Evolutionary conservation across 2,329 filamentous ascomycete genomes (phyloP).

Genomic region (Lachnellula occidentalis): DNA sequence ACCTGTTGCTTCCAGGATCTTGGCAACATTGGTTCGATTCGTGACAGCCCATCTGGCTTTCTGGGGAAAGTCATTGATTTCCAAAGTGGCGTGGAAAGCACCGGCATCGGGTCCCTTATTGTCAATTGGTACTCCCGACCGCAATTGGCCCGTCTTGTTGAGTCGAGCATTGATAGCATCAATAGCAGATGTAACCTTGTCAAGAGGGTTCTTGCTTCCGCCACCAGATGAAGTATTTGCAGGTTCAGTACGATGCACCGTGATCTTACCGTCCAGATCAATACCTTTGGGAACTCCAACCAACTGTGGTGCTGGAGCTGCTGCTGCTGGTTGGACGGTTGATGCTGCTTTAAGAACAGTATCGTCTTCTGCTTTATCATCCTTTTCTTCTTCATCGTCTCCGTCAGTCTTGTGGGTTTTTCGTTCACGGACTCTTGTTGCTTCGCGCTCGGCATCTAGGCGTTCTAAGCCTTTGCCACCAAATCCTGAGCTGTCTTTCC

Average conservation of each 20-base stretch:
- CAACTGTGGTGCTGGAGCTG: constrained; percentile 33
- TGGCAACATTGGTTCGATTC: constrained; percentile 95
- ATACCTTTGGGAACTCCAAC: constrained; percentile 48
- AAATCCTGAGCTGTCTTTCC: constrained; percentile 84
- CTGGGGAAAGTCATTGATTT: constrained; percentile 99
- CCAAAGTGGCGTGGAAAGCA: constrained; percentile 91
- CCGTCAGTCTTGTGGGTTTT: constrained; percentile 87
- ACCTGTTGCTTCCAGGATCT: constrained; percentile 90
- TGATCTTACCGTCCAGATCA: constrained; percentile 63
- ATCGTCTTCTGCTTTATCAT: constrained; percentile 65
- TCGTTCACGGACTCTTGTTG: constrained; percentile 77
- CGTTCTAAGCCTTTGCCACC: constrained; percentile 91
- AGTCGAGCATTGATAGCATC: constrained; percentile 87
- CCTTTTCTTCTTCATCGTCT: constrained; percentile 72
- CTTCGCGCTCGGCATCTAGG: constrained; percentile 85
- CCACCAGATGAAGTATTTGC: constrained; percentile 32
- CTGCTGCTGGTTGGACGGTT: constrained; percentile 56
- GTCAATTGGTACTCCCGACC: constrained; percentile 90
- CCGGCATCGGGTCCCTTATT: constrained; percentile 98
- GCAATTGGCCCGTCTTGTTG: constrained; percentile 81
- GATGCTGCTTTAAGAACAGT: constrained; percentile 65
- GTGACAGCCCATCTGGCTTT: constrained; percentile 98
- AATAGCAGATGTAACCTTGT: constrained; percentile 85
- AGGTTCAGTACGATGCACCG: constrained; percentile 65
- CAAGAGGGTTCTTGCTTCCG: constrained; percentile 59